Base-by-base conservation (phyloP, 2,329 filamentous ascomycete species). In the Aspergillus tanneri region DNA sequence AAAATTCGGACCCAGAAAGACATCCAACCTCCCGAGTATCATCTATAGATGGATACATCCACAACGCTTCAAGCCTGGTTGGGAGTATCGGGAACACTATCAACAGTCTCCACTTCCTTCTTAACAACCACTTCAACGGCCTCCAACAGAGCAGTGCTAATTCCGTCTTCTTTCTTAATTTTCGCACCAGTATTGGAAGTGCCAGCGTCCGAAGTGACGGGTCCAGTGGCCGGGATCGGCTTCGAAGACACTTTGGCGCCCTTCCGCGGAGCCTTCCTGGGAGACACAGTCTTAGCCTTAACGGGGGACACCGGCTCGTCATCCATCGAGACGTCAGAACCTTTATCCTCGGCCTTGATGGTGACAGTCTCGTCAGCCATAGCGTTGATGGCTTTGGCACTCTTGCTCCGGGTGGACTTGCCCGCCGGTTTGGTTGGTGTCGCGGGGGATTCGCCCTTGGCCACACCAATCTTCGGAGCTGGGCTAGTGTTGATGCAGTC, bases 211-310 rank as follows among this genome's bases (percentile, higher is more conserved):
- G 41, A 42, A 9, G 27, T 18, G 11, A 32, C 34, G 32, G 25
- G 22, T 5, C 22, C 41, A 12, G 55, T 58, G 4, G 56, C 56
- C 3, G 57, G 50, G n/a, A 57, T 51, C 0, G 60, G 58, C n/a
- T 52, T 50, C 1, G 50, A 49, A 14, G 50, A 40, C 11, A 43
- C 47, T 25, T 60, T 58, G 1, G 56, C 54, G 7, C 57, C 53
- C 46, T 62, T 62, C 5, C 50, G 36, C 11, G 27, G 16, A 25
- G 52, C 50, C 25, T 43, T 37, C 22, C 46, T 48, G n/a, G 28
- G 32, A 9, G 30, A 9, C 24, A 8, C 10, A 6, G 22, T 14
- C 47, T 46, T 49, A 22, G 25, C 18, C 16, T 42, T 47, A 14
- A 18, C 16, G n/a, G 28, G 16, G 8, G 38, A 3, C 22, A 22